Conservation (phyloP, 1,284 basidiomycete genomes). For the Xerocomus amazonicus region DNA sequence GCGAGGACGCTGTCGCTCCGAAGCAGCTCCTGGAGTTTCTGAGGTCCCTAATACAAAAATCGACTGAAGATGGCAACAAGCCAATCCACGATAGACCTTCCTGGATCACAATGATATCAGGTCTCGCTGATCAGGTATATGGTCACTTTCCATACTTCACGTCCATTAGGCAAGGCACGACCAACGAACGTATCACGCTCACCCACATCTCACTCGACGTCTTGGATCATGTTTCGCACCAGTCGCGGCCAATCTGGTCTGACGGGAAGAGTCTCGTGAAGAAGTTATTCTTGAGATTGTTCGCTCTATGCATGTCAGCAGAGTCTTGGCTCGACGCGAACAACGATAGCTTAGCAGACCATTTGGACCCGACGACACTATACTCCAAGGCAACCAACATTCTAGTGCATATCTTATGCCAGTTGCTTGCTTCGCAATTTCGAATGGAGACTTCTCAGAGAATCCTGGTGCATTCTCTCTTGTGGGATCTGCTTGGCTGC, state of each 20-base stretch:
- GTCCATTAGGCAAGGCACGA: conserved; percentile 45
- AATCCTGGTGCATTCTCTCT: conserved; percentile 41
- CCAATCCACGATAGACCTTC: conserved; percentile 29
- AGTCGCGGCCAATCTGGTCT: conserved; percentile 49
- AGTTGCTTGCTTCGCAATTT: conserved; percentile 37
- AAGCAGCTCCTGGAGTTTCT: conserved; percentile 46
- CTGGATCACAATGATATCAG: conserved; percentile 45
- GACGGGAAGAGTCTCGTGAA: conserved; percentile 43
- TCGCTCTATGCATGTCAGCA: conserved; percentile 51
- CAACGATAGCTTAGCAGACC: conserved; percentile 34
- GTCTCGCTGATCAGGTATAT: conserved; percentile 51
- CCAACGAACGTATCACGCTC: conserved; percentile 56
- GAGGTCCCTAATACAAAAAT: conserved; percentile 37
- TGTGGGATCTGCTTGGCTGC: conserved; percentile 43
- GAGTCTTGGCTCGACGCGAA: conserved; percentile 55
- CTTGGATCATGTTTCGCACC: conserved; percentile 45
- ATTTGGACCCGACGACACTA: conserved; percentile 39
- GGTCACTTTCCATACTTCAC: conserved; percentile 45
- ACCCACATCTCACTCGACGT: conserved; percentile 52
- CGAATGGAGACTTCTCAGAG: conserved; percentile 39
- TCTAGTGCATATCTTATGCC: conserved; percentile 36
- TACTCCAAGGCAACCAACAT: conserved; percentile 36
- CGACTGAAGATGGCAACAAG: conserved; percentile 30
- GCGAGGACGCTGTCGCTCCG: conserved; percentile 36
- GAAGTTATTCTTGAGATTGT: conserved; percentile 47